Percentiles rank a stretch among this genome's conserved stretches.
Conservation (phyloP, 495 filamentous ascomycete genomes). For the Chaetomium tenue region DNA sequence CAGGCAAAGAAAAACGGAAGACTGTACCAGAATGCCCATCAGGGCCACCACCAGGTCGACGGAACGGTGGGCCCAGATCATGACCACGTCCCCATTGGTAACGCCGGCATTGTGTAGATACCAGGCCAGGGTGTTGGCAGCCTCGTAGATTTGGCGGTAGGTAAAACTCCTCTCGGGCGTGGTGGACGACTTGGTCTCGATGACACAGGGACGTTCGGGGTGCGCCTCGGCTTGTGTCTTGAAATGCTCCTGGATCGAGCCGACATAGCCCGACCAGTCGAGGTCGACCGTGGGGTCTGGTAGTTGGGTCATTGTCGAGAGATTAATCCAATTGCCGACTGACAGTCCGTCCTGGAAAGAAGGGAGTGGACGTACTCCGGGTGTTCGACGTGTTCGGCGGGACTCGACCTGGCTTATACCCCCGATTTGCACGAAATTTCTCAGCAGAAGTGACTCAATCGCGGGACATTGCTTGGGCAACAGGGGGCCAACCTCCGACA, state of each 20-base stretch:
- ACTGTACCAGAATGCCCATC: constrained; percentile 56
- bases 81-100: constrained; percentile 81
- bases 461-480: background rate
- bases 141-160: constrained; percentile 85
- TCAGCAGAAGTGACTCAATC: constrained; percentile 14
- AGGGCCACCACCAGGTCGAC: constrained; percentile 69
- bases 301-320: constrained; percentile 37
- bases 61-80: constrained; percentile 83
- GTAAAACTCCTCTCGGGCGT: constrained; percentile 68
- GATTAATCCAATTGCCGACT: background rate
- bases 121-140: constrained; percentile 76
- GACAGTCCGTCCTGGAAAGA: background rate
- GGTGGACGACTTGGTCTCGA: constrained; percentile 69
- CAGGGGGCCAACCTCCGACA: constrained; percentile 18
- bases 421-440: constrained; percentile 11
- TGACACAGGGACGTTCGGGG: constrained; percentile 75
- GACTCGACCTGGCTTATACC: background rate
- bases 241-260: constrained; percentile 48
- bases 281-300: constrained; percentile 77
- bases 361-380: background rate
- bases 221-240: constrained; percentile 65
- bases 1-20: background rate
- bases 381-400: too few relatives aligned
- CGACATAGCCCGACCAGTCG: constrained; percentile 78
- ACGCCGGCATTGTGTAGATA: constrained; percentile 71